Evolutionary conservation across 129 eudicot genomes (phyloP).

Genomic region (Calendula officinalis): DNA sequence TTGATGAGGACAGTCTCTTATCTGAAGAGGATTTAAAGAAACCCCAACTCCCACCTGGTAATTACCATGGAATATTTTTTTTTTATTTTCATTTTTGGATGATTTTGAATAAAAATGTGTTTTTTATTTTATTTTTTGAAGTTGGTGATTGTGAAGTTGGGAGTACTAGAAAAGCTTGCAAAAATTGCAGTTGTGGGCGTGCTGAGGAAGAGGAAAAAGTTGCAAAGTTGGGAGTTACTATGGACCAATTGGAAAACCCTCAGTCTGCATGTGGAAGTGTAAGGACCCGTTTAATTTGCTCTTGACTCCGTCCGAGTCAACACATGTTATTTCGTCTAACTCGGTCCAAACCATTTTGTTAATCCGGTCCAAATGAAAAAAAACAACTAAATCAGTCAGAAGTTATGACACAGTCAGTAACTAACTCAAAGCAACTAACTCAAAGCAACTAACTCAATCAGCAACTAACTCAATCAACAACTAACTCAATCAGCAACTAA

Average conservation of each 20-base stretch:
- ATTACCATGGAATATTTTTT: background rate
- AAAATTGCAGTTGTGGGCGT: constrained; percentile 84
- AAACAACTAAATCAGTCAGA: no score
- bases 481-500: no score
- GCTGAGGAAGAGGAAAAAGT: constrained; percentile 86
- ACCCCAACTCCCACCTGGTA: constrained; percentile 80
- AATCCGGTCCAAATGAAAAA: no score
- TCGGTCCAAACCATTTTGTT: no score
- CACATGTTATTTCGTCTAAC: no score
- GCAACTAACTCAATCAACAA: no score
- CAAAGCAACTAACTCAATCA: background rate
- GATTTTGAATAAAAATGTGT: background rate
- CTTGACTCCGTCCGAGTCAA: no score
- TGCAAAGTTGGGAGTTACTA: constrained; percentile 59
- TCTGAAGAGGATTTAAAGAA: constrained; percentile 92
- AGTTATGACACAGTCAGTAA: background rate
- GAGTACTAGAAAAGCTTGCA: constrained; percentile 84
- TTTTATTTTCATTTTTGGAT: background rate
- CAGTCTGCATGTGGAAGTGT: constrained; percentile 91
- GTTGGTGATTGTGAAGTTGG: constrained; percentile 90
- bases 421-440: background rate
- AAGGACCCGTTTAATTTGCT: constrained; percentile 19
- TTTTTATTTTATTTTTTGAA: constrained; percentile 12
- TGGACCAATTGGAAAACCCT: constrained; percentile 74
- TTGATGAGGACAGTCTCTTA: constrained; percentile 92